phyloP scores from a whole-genome alignment of 345 rosid species.

The Ailanthus altissimus region DNA sequence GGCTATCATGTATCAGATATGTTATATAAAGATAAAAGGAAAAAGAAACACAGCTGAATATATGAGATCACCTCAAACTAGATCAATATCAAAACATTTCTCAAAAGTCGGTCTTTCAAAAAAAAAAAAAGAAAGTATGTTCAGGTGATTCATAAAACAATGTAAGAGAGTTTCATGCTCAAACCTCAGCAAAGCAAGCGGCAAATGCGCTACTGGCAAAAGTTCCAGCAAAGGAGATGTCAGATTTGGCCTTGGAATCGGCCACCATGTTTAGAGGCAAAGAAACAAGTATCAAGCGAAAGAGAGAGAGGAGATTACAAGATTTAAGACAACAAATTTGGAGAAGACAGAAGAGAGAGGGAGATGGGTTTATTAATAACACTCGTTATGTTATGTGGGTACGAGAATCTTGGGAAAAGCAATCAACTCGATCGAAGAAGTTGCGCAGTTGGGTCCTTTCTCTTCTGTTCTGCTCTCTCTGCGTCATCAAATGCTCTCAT shows the following conservation, averaged over 20 bases:
- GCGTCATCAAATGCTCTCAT: background rate
- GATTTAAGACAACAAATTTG: background rate
- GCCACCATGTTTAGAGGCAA: slow-evolving; percentile 65
- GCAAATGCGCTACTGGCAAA: slow-evolving; percentile 93
- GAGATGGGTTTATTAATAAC: background rate
- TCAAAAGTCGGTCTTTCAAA: background rate
- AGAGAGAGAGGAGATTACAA: slow-evolving; percentile 1
- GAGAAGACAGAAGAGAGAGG: background rate
- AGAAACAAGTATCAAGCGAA: background rate
- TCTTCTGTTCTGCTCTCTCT: background rate
- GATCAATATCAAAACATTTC: slow-evolving; percentile 7
- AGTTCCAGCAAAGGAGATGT: slow-evolving; percentile 79
- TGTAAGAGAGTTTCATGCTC: background rate
- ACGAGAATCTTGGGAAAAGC: slow-evolving; percentile 28
- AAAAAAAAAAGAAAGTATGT: background rate
- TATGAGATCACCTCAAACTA: background rate
- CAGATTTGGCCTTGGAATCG: slow-evolving; percentile 64
- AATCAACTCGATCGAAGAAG: background rate
- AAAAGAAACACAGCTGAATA: background rate
- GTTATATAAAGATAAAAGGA: background rate
- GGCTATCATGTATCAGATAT: background rate
- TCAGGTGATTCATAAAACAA: background rate
- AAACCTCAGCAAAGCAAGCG: slow-evolving; percentile 93
- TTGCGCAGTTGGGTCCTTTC: slow-evolving; percentile 19
- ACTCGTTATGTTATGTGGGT: background rate